phyloP scores from a whole-genome alignment of 371 early-diverging fungal genomes.

The Funneliformis caledonium region DNA sequence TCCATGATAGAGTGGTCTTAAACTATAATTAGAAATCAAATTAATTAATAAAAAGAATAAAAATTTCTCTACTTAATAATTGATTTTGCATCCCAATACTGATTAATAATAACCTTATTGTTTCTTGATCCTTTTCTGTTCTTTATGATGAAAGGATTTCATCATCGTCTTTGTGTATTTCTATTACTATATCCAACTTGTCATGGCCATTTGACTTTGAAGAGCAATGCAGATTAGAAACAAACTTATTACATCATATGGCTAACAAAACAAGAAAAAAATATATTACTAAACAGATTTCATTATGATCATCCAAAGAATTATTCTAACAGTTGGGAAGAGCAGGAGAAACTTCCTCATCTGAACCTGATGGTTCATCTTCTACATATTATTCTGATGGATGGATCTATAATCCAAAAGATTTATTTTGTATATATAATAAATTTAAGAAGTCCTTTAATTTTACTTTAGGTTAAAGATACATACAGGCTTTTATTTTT shows the following conservation, averaged over 20 bases:
- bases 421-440: too few relatives aligned
- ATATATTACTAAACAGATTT: too few relatives aligned
- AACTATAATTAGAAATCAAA: conserved; percentile 21
- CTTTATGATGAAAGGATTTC: conserved; percentile 5
- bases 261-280: too few relatives aligned
- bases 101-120: conserved; percentile 18
- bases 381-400: too few relatives aligned
- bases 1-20: not conserved
- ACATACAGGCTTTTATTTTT: too few relatives aligned
- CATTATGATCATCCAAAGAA: too few relatives aligned
- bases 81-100: not conserved
- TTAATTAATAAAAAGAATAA: conserved; percentile 6
- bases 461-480: too few relatives aligned
- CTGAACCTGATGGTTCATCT: too few relatives aligned
- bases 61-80: not conserved
- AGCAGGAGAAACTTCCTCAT: too few relatives aligned
- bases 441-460: too few relatives aligned
- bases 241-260: not conserved
- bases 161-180: not conserved
- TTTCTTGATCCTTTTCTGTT: conserved; percentile 7
- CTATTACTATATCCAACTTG: not conserved
- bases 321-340: too few relatives aligned
- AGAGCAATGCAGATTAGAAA: conserved; percentile 1
- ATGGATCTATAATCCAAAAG: too few relatives aligned
- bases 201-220: not conserved